Evolutionary conservation across 371 early-diverging fungal species (phyloP), one percentile per base, ranked within the genome.

Genomic region (Rhizopus arrhizus): DNA sequence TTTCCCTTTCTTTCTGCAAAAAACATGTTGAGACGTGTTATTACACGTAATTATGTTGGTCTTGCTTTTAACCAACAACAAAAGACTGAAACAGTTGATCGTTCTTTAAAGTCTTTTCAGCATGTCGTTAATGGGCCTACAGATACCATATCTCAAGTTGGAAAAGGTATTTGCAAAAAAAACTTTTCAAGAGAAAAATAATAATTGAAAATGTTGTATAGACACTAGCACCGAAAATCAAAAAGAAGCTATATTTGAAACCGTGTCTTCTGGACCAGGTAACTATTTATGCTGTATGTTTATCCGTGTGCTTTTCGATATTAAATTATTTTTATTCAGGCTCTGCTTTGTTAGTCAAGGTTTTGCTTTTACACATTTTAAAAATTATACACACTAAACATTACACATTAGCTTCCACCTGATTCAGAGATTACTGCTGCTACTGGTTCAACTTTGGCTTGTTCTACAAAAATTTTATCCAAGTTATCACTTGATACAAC

Each of bases 381-480:
- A 68, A 64, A 9, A 40, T 48, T 5, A 2, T 7, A 16, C 8
- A 12, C 11, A 45, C n/a, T 9, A 5, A 3, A 22, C 22, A 22
- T 22, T 22, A 22, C 22, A 2, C 22, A 22, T 51, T 66, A 80
- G 80, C 43, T 87, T 51, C 87, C 87, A 4, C 78, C 85, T 33
- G 83, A 83, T 33, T 76, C 85, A n/a, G 82, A 83, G 56, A 82
- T 87, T 52, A 81, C 75, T 57, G 82, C 87, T 29, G 77, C 76
- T 13, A 81, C 85, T 31, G 87, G 85, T n/a, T 78, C 85, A 38
- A 82, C 85, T 32, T 67, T 87, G n/a, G 85, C 81, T 57, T 71
- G 80, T 33, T 87, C 87, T n/a, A 76, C 73, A 11, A 70, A 78
- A 63, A 83, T 85, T 3, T 42, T 61, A 29, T 78, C 84, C 3